Evolutionary conservation across 1,284 basidiomycete genomes (phyloP), one percentile per base, ranked within the genome.

Genomic region (Boletus calvinii): DNA sequence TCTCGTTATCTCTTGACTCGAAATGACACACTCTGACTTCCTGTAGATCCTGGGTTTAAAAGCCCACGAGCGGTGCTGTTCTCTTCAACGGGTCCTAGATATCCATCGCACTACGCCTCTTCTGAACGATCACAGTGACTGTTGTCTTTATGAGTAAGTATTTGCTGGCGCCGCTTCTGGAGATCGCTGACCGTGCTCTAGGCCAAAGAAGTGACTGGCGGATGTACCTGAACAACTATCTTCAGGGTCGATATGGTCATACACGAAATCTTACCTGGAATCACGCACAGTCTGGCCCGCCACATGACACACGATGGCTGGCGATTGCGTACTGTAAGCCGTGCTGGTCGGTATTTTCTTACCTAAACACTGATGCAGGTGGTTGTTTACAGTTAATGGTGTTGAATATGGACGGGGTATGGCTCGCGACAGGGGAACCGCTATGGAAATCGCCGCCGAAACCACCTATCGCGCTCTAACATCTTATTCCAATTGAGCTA

Each of bases 361-460:
- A 12, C 31, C 13, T 18, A 31, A 26, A 36, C 2, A 36, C 38
- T 62, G 37, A 63, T 12, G 9, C n/a, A n/a, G 22, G 26, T 30
- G 17, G 11, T 26, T 22, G 9, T 31, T n/a, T 43, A 26, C 29
- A 70, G 64, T 66, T 26, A 61, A 66, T 34, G 57, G 56, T 15
- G 13, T 69, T 20, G 68, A 70, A 48, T 65, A 70, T 39, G 64
- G 64, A n/a, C 54, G 53, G n/a, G 64, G 64, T 1, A 34, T 55
- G 7, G 64, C 63, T 32, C 55, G 67, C 18, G 63, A 69, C 39
- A 66, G 65, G 26, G 64, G 66, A 29, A 55, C 52, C 20, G 64
- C 64, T n/a, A 70, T 69, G 68, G 68, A 70, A 48, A 34, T 50
- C 7, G 64, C 64, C 38, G 67, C 64, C 15, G 65, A 69, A 53